These are phyloP conservation scores for Pythium aquatile DNA, from an alignment of 352 stramenopile genomes.

Conservation along the genomic window DNA sequence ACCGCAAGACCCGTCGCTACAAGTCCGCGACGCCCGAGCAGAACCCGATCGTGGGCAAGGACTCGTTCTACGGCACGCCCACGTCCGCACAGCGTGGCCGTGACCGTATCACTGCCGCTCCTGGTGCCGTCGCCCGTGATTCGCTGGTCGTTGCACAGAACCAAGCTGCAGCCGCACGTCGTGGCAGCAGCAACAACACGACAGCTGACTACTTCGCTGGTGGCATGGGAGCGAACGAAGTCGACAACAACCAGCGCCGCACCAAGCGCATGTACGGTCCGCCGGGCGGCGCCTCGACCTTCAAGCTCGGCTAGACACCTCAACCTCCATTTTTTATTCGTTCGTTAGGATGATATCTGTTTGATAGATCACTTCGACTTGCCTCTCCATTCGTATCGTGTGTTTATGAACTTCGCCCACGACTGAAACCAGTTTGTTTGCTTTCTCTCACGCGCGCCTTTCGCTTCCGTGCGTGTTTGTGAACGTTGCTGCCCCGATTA, in stretches of 20 bases:
- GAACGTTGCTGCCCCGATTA: no score
- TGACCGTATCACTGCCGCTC: conserved; percentile 39
- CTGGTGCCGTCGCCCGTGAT: conserved; percentile 38
- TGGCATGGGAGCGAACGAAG: conserved; percentile 33
- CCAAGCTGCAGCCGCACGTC: conserved; percentile 15
- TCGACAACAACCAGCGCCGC: conserved; percentile 27
- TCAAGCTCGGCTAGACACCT: conserved; percentile 46
- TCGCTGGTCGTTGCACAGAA: conserved; percentile 25
- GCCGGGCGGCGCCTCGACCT: conserved; percentile 37
- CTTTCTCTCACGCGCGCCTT: no score
- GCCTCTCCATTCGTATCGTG: not conserved
- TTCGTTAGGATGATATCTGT: conserved; percentile 7
- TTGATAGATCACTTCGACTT: conserved; percentile 5
- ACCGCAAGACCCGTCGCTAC: conserved; percentile 49
- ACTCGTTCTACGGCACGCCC: conserved; percentile 44
- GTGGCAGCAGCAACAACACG: conserved; percentile 22
- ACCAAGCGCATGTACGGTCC: conserved; percentile 51
- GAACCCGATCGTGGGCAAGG: conserved; percentile 36
- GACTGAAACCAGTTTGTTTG: no score
- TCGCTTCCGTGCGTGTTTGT: no score
- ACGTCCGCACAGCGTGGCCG: conserved; percentile 38
- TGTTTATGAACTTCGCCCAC: no score
- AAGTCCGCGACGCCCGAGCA: conserved; percentile 37
- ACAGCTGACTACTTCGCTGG: conserved; percentile 42
- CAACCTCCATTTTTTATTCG: not conserved